Percentiles rank a stretch among this genome's conserved stretches.
Conservation (phyloP, 139 green algal genomes). For the Haematococcus sp. region DNA sequence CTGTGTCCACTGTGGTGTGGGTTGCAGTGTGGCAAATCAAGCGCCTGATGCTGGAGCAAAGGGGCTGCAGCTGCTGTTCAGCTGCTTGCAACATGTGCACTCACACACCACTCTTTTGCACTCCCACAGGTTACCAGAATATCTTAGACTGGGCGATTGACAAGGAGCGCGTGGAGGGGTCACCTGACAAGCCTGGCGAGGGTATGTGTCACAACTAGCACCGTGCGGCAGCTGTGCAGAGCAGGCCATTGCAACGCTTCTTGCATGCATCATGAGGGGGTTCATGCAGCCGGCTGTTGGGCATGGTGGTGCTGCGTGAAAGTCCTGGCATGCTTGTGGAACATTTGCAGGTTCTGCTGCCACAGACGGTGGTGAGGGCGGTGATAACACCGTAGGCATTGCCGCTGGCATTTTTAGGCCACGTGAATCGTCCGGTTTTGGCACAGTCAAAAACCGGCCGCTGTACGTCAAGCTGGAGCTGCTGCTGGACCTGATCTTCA, state of each 20-base stretch:
- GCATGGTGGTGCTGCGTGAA: neutral
- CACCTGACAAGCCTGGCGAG: neutral
- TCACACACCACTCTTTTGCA: no score
- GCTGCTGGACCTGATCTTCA: conserved; percentile 72
- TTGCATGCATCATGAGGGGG: no score
- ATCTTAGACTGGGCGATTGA: conserved; percentile 66
- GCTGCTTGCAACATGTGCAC: no score
- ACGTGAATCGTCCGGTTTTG: conserved; percentile 27
- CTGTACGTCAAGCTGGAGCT: conserved; percentile 72
- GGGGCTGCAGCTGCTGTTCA: no score
- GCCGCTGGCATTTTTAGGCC: conserved; percentile 38
- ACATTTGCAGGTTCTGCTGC: neutral
- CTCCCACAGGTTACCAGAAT: conserved; percentile 49
- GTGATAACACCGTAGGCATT: neutral
- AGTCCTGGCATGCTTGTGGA: neutral
- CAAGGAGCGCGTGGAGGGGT: conserved; percentile 55
- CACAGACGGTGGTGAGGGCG: neutral
- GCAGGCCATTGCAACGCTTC: no score
- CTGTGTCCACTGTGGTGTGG: no score
- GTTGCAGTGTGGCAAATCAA: no score
- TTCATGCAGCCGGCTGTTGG: no score
- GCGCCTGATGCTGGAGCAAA: no score
- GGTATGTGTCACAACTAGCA: no score
- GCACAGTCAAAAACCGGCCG: conserved; percentile 46
- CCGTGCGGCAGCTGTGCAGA: no score